phyloP scores from a whole-genome alignment of 2,329 filamentous ascomycete genomes.

The Celoporthe dispersa region DNA sequence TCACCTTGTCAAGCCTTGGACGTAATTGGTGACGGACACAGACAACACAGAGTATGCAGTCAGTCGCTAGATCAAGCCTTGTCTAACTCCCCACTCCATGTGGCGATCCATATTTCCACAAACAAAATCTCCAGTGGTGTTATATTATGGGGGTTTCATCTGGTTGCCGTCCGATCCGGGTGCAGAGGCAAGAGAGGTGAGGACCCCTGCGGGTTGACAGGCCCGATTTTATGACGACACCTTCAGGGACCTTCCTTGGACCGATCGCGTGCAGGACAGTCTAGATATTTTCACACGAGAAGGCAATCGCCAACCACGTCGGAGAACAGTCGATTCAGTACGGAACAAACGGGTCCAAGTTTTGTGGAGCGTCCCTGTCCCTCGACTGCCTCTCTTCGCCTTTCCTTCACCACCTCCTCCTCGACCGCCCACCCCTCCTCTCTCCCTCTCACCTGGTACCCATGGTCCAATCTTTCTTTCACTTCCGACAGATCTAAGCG shows the following conservation, averaged over 20 bases:
- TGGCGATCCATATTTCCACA: not conserved
- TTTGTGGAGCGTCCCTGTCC: not conserved
- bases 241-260: not conserved
- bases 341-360: not conserved
- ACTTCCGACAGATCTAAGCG: not conserved
- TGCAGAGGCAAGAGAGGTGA: not conserved
- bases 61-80: not conserved
- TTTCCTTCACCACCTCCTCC: not conserved
- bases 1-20: not conserved
- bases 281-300: not conserved
- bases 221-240: conserved; percentile 14
- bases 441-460: not conserved
- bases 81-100: not conserved
- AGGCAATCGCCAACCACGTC: not conserved
- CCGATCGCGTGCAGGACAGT: not conserved
- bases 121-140: not conserved
- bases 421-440: not conserved
- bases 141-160: not conserved
- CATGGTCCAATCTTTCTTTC: not conserved
- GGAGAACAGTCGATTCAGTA: too few species aligned
- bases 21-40: too few species aligned
- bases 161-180: not conserved
- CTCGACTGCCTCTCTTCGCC: not conserved
- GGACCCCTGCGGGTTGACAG: conserved; percentile 12
- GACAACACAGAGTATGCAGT: too few species aligned